Conservation (phyloP, 371 early-diverging fungal species). For the Chytridiales sp. region DNA sequence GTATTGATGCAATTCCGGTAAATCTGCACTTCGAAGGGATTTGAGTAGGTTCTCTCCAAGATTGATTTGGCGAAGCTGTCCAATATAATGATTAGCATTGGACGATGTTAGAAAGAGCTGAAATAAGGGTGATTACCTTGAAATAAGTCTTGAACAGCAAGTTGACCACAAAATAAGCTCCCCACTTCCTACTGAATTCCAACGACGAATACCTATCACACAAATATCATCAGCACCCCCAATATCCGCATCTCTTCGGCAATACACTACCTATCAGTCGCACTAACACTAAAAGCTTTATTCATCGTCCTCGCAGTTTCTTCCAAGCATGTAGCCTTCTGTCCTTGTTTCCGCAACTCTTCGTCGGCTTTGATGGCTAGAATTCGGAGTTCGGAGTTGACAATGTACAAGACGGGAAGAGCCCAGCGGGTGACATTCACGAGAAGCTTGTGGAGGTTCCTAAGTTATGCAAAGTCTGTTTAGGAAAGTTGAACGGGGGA, state of each 20-base stretch:
- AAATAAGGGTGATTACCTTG: conserved; percentile 58
- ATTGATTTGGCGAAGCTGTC: conserved; percentile 71
- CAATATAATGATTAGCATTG: background rate
- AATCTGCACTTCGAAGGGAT: conserved; percentile 69
- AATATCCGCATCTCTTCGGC: too few species aligned
- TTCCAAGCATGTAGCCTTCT: conserved; percentile 62
- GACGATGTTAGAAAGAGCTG: background rate
- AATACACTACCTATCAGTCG: conserved; percentile 73
- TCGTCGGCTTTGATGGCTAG: conserved; percentile 57
- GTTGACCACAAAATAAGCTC: conserved; percentile 81
- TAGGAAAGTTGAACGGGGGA: background rate
- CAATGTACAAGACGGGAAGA: conserved; percentile 49
- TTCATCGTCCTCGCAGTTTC: conserved; percentile 83
- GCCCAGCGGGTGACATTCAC: conserved; percentile 29
- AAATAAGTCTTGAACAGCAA: conserved; percentile 83
- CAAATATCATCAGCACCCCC: too few species aligned
- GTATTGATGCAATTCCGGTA: conserved; percentile 70
- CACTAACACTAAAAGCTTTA: conserved; percentile 81
- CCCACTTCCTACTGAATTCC: conserved; percentile 65
- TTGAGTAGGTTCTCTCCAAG: conserved; percentile 79
- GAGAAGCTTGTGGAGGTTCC: conserved; percentile 32
- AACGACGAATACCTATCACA: background rate
- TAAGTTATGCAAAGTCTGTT: background rate
- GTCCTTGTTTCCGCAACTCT: conserved; percentile 39
- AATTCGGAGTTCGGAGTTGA: conserved; percentile 51